Percentiles rank a stretch among this genome's conserved stretches.
Evolutionary conservation across 345 rosid genomes (phyloP).

Genomic region (Physaria fendleri): DNA sequence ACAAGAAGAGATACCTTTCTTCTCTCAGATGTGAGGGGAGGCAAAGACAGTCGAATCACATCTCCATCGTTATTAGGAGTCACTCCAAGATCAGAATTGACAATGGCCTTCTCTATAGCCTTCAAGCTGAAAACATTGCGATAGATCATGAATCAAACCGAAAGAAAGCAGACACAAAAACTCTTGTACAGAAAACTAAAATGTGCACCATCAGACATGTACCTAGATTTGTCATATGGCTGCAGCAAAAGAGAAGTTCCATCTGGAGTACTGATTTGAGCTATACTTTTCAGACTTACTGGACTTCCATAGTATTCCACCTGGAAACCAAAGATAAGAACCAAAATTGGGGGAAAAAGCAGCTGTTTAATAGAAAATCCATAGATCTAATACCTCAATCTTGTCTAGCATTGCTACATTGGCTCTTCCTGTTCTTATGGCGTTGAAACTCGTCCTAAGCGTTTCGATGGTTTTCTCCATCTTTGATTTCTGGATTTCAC

Average conservation of each 20-base stretch:
- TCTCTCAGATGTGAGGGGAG: slow-evolving; percentile 85
- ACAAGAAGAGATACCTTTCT: slow-evolving; percentile 57
- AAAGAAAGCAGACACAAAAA: not conserved
- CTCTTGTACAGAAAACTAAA: not conserved
- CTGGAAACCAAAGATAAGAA: slow-evolving; percentile 27
- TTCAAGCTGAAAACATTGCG: slow-evolving; percentile 47
- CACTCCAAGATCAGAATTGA: slow-evolving; percentile 76
- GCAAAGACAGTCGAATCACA: slow-evolving; percentile 70
- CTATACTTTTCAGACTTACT: slow-evolving; percentile 78
- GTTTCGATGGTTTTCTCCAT: slow-evolving; percentile 92
- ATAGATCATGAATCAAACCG: not conserved
- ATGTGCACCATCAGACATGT: not conserved
- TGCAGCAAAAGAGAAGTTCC: slow-evolving; percentile 82
- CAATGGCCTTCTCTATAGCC: slow-evolving; percentile 90
- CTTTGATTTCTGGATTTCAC: slow-evolving; percentile 53
- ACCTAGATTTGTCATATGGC: slow-evolving; percentile 97
- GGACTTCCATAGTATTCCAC: slow-evolving; percentile 96
- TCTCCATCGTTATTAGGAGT: slow-evolving; percentile 94
- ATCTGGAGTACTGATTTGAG: slow-evolving; percentile 93
- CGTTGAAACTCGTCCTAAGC: slow-evolving; percentile 64
- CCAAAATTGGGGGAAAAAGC: not conserved
- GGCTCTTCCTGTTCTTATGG: slow-evolving; percentile 82
- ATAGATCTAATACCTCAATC: slow-evolving; percentile 47
- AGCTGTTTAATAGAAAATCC: not conserved
- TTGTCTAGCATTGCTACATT: slow-evolving; percentile 83